Percentiles rank a stretch among this genome's conserved stretches.
phyloP scores from a whole-genome alignment of 306 rosid species.

The Biancaea sappan region DNA sequence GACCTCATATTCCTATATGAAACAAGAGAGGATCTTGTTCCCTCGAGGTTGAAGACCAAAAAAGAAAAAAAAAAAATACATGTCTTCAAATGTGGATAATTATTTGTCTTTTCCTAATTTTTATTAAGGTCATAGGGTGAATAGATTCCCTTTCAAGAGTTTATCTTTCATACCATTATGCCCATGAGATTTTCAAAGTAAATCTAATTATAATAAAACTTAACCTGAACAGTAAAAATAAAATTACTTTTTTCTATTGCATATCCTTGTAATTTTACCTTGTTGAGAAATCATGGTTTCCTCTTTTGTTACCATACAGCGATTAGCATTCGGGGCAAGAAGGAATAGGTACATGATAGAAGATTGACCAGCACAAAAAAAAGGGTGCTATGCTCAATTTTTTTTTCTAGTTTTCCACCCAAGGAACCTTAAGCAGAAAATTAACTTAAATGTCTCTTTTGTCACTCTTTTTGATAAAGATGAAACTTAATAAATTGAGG shows the following conservation, averaged over 20 bases:
- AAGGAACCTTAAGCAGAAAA: neutral
- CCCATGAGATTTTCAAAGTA: neutral
- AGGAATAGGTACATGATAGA: constrained; percentile 79
- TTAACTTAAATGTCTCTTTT: neutral
- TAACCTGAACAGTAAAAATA: no score
- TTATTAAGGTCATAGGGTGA: no score
- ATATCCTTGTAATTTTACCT: constrained; percentile 5
- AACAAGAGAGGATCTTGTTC: no score
- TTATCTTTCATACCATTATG: neutral
- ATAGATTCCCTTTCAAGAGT: neutral
- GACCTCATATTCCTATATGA: no score
- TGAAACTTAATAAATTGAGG: neutral
- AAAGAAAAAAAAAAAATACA: no score
- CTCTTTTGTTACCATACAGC: constrained; percentile 50
- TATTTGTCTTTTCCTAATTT: no score
- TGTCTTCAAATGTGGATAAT: no score
- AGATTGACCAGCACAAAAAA: constrained; percentile 52
- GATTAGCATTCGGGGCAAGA: constrained; percentile 94
- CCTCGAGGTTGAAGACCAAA: no score
- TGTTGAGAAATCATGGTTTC: constrained; percentile 18
- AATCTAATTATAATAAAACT: neutral
- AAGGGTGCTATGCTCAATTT: constrained; percentile 15
- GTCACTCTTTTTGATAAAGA: neutral
- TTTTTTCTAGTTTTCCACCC: neutral
- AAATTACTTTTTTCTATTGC: neutral